A percentile compares a stretch with the other conserved stretches of the same genome.
Evolutionary conservation across 1,284 basidiomycete species (phyloP).

Genomic region (Polyporus tsugae): DNA sequence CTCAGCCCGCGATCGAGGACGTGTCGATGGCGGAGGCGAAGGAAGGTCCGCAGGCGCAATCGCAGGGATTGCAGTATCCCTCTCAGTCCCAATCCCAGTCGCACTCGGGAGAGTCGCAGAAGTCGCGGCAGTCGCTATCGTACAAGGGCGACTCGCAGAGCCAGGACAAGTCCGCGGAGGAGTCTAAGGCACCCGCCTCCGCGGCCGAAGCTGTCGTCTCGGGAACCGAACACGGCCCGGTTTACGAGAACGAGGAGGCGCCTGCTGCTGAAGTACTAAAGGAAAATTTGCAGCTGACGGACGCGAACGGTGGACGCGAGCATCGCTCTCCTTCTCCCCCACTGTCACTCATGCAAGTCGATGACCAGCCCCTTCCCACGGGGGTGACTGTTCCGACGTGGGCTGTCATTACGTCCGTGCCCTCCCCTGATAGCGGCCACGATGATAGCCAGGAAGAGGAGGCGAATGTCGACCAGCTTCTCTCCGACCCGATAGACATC

Average conservation of each 20-base stretch:
- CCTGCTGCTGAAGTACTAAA: not conserved
- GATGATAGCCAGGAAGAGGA: conserved; percentile 25
- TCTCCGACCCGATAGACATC: conserved; percentile 20
- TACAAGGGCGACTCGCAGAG: conserved; percentile 32
- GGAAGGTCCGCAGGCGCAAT: not conserved
- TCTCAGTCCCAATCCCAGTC: not conserved
- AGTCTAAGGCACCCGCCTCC: not conserved
- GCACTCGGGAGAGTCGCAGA: conserved; percentile 10
- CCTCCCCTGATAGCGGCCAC: not conserved
- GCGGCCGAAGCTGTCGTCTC: not conserved
- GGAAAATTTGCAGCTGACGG: conserved; percentile 1
- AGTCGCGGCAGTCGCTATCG: conserved; percentile 27
- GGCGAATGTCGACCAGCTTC: conserved; percentile 31
- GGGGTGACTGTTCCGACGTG: conserved; percentile 12
- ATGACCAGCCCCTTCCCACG: not conserved
- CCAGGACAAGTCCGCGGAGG: conserved; percentile 14
- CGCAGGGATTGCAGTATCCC: not conserved
- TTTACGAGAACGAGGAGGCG: conserved; percentile 4
- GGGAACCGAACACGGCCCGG: not conserved
- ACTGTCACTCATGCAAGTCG: conserved; percentile 16
- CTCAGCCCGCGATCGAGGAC: not conserved
- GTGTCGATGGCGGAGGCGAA: conserved; percentile 7
- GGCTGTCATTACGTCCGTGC: conserved; percentile 14
- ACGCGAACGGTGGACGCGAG: not conserved
- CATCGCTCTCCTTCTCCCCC: not conserved